Conservation (phyloP, 805 yeast species). For the Saturnispora quitensis region DNA sequence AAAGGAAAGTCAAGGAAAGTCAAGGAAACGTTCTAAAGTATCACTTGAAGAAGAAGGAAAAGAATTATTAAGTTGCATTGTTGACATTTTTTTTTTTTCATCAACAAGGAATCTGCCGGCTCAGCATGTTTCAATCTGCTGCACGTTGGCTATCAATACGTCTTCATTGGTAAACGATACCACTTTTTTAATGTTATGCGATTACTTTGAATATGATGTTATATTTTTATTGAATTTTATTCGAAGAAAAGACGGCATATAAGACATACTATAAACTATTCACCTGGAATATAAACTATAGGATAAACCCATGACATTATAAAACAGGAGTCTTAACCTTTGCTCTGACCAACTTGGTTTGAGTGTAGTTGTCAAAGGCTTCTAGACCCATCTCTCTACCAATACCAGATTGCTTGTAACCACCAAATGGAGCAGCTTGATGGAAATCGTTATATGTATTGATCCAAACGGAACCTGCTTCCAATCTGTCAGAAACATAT, state of each 20-base stretch:
- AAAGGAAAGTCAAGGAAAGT: too few species aligned
- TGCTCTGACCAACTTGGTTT: constrained; percentile 63
- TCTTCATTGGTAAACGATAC: too few species aligned
- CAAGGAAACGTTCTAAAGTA: too few species aligned
- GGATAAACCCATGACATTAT: constrained; percentile 3
- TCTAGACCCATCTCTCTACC: constrained; percentile 70
- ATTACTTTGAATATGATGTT: too few species aligned
- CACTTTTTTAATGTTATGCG: background rate
- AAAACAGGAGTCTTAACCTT: constrained; percentile 23
- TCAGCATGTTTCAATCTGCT: too few species aligned
- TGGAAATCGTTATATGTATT: constrained; percentile 68
- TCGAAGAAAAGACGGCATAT: background rate
- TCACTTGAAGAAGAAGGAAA: too few species aligned
- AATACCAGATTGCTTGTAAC: constrained; percentile 57
- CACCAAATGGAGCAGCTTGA: constrained; percentile 61
- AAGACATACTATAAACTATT: background rate
- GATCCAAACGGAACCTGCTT: constrained; percentile 78
- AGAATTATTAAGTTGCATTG: too few species aligned
- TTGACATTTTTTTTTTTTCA: too few species aligned
- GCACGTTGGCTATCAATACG: too few species aligned
- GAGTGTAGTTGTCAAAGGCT: constrained; percentile 63
- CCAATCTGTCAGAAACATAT: constrained; percentile 54
- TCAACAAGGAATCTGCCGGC: too few species aligned
- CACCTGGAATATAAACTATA: background rate
- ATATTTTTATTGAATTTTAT: background rate